These are phyloP conservation scores for Cladophialophora psammophila DNA, from an alignment of 2,329 filamentous ascomycete species.

Conservation along the genomic window DNA sequence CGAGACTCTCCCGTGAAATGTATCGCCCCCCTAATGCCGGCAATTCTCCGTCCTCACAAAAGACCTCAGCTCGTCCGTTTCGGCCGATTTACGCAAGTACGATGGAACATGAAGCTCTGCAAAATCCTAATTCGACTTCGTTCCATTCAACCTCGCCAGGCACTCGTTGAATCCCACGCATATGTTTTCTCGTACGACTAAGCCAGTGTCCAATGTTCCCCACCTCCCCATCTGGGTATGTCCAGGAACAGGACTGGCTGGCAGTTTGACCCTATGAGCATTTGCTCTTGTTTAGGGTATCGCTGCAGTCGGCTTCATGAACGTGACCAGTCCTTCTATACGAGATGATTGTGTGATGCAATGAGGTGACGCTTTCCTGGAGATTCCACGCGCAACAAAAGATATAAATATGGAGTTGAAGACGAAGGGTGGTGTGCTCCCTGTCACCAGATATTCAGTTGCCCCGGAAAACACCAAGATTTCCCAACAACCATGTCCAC, in stretches of 20 bases:
- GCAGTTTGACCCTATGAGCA: background rate
- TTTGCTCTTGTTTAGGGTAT: background rate
- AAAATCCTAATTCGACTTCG: slow-evolving; percentile 7
- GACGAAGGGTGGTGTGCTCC: background rate
- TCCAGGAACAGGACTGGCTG: background rate
- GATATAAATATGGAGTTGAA: slow-evolving; percentile 3
- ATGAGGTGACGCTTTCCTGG: background rate
- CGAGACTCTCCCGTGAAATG: too few relatives aligned
- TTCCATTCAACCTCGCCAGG: background rate
- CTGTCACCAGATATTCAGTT: background rate
- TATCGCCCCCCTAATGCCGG: background rate
- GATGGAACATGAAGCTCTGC: background rate
- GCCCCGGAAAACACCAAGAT: background rate
- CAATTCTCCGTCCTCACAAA: background rate
- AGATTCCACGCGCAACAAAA: background rate
- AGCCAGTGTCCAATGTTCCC: background rate
- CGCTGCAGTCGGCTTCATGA: background rate
- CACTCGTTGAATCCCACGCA: background rate
- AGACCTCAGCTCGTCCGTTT: slow-evolving; percentile 10
- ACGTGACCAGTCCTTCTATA: too few relatives aligned
- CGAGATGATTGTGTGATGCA: background rate
- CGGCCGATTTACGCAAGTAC: slow-evolving; percentile 2
- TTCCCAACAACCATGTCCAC: slow-evolving; percentile 13
- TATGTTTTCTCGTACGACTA: background rate
- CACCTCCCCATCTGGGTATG: background rate